Evolutionary conservation across 2,329 filamentous ascomycete species (phyloP).

Genomic region (Nemania sp.): DNA sequence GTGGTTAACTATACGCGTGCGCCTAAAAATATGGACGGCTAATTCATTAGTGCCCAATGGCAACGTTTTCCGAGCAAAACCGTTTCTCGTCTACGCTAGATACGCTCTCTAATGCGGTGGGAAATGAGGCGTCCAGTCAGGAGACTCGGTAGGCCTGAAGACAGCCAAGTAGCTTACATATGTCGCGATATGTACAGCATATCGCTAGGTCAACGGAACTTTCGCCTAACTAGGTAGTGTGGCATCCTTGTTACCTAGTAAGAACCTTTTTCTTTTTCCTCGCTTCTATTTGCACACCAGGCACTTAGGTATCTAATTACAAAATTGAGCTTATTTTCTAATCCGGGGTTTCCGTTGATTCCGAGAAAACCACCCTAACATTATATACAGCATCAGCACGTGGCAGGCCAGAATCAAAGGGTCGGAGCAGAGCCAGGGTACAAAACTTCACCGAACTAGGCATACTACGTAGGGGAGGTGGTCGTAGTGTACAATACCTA

Average conservation of each 20-base stretch:
- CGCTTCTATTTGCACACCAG: not conserved
- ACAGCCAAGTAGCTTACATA: not conserved
- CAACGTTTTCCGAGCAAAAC: not conserved
- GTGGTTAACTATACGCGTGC: not conserved
- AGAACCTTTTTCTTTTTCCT: slow-evolving; percentile 7
- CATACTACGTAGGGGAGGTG: not conserved
- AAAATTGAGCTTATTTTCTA: not conserved
- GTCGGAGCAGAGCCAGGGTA: not conserved
- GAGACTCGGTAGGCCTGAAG: not conserved
- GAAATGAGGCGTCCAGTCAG: slow-evolving; percentile 26
- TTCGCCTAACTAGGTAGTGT: not conserved
- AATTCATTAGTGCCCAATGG: slow-evolving; percentile 6
- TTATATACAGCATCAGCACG: slow-evolving; percentile 13
- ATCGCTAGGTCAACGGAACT: slow-evolving; percentile 1
- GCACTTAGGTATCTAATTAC: slow-evolving; percentile 3
- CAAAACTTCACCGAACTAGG: slow-evolving; percentile 7
- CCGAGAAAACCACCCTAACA: slow-evolving; percentile 22
- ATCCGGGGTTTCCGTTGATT: slow-evolving; percentile 16
- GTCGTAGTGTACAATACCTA: not conserved
- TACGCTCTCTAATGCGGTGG: not conserved
- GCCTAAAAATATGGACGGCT: not conserved
- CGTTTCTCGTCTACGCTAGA: not conserved
- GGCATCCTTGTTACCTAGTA: slow-evolving; percentile 10
- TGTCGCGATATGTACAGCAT: not conserved
- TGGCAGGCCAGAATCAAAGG: slow-evolving; percentile 19